Conservation (phyloP, 192 early-diverging fungal genomes). For the Blastocladiella britannica region DNA sequence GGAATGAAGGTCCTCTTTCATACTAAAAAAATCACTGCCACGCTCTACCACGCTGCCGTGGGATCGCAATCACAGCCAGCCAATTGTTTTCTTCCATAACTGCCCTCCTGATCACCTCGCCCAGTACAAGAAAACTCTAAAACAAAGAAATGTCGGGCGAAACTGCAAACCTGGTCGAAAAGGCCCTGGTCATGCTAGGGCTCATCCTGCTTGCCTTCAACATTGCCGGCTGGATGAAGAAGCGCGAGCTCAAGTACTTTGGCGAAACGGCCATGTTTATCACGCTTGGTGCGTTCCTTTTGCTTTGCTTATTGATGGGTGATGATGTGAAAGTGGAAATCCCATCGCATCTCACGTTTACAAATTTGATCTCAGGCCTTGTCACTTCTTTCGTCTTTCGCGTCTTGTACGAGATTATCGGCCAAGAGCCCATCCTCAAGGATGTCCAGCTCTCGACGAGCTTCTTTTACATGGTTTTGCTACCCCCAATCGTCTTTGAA, state of each 20-base stretch:
- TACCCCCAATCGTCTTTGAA: slow-evolving; percentile 33
- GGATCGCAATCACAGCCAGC: too few species aligned
- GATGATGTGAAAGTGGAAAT: too few species aligned
- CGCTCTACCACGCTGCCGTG: too few species aligned
- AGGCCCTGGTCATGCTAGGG: slow-evolving; percentile 24
- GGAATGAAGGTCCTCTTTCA: too few species aligned
- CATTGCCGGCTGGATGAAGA: slow-evolving; percentile 23
- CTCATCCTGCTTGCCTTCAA: slow-evolving; percentile 29
- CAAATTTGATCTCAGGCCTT: too few species aligned
- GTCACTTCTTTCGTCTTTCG: neutral
- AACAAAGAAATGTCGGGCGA: too few species aligned
- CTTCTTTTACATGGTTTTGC: slow-evolving; percentile 39
- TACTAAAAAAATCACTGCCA: too few species aligned
- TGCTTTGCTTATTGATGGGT: too few species aligned
- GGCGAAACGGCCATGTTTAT: slow-evolving; percentile 29
- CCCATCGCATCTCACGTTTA: too few species aligned
- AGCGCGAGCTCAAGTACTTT: slow-evolving; percentile 31
- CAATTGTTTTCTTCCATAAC: too few species aligned
- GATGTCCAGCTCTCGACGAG: slow-evolving; percentile 24
- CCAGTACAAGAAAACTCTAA: too few species aligned
- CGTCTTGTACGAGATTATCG: neutral
- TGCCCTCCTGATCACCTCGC: too few species aligned
- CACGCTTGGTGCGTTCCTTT: slow-evolving; percentile 16
- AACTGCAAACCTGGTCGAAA: slow-evolving; percentile 1
- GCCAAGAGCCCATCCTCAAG: slow-evolving; percentile 2